These are phyloP conservation scores for barley (Hordeum vulgare) DNA, from an alignment of 176 grass and related monocot genomes.

Conservation along the genomic window MorexV3_pseudomolecules_assembly NC_058522.1:523262097-523262596, in stretches of 20 bases:
- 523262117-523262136: background rate
- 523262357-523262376: background rate
- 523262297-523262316: background rate
- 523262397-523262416: background rate
- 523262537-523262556: background rate
- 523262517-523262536: background rate
- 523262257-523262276: background rate
- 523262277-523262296: background rate
- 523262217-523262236: background rate
- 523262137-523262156: background rate
- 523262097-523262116: background rate
- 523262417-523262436: background rate
- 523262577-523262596: background rate
- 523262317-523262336: background rate
- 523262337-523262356: background rate
- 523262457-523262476: background rate
- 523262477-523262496: background rate
- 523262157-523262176: background rate
- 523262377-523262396: background rate
- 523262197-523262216: background rate
- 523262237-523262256: background rate
- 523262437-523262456: background rate
- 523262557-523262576: background rate
- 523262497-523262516: background rate
- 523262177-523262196: background rate